Percentiles rank a stretch among this genome's conserved stretches.
These are phyloP conservation scores for Rhodosporidiobolus odoratus DNA, from an alignment of 768 basidiomycete species.

Conservation along the genomic window DNA sequence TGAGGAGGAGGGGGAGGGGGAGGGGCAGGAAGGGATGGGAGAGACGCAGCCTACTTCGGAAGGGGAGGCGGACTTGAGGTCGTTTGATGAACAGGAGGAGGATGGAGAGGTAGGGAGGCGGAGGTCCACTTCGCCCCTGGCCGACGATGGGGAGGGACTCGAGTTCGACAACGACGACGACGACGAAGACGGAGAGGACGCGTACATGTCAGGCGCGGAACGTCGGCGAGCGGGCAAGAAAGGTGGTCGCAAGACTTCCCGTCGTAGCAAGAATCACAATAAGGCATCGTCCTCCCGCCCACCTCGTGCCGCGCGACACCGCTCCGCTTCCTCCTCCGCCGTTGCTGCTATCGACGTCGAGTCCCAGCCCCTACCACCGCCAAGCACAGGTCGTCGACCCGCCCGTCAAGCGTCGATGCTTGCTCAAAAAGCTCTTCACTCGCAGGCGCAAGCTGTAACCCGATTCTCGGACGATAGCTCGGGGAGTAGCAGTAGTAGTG, in stretches of 20 bases:
- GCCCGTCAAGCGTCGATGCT: neutral
- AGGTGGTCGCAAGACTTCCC: neutral
- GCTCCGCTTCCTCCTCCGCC: neutral
- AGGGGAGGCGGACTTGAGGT: no score
- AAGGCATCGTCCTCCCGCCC: neutral
- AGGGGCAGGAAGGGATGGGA: neutral
- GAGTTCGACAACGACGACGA: no score
- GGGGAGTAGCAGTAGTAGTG: neutral
- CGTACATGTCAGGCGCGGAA: neutral
- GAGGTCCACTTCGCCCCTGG: no score
- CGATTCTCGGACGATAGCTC: neutral
- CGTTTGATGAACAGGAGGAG: no score
- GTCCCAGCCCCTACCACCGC: no score
- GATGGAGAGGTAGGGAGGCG: no score
- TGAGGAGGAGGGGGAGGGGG: neutral
- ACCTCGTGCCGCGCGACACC: neutral
- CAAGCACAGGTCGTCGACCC: neutral
- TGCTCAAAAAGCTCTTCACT: neutral
- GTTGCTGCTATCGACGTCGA: neutral
- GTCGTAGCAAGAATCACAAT: neutral
- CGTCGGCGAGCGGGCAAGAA: neutral
- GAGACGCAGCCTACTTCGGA: neutral
- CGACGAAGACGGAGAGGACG: no score
- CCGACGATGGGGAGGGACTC: no score
- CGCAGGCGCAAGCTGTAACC: neutral